Percentiles rank a stretch among this genome's conserved stretches.
Evolutionary conservation across 257 asterid species (phyloP).

Genomic region (Solanum medicagineum): DNA sequence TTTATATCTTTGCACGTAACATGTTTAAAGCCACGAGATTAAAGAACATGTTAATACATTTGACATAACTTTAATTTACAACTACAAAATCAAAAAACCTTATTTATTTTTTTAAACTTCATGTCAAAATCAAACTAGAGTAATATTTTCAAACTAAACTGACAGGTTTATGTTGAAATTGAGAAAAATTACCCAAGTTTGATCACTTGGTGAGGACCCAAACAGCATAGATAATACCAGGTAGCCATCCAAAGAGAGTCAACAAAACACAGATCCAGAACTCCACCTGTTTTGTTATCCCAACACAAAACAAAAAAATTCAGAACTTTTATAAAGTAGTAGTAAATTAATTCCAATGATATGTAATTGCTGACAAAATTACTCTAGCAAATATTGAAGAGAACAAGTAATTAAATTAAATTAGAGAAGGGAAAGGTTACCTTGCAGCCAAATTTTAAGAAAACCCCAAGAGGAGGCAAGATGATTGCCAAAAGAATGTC

Average conservation of each 20-base stretch:
- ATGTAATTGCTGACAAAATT: background rate
- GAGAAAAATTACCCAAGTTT: background rate
- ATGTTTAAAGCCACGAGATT: no score
- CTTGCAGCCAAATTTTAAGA: constrained; percentile 69
- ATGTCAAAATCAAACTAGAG: no score
- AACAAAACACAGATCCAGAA: constrained; percentile 13
- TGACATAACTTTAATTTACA: no score
- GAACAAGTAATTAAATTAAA: background rate
- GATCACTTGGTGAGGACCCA: constrained; percentile 11
- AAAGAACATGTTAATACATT: no score
- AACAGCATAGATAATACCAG: constrained; percentile 13
- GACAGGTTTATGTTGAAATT: background rate
- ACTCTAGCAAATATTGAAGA: background rate
- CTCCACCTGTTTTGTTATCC: constrained; percentile 7
- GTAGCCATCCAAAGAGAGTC: constrained; percentile 15
- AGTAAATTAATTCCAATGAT: background rate
- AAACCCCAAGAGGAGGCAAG: constrained; percentile 85
- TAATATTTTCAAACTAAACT: background rate
- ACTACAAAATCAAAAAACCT: no score
- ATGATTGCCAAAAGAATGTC: constrained; percentile 64
- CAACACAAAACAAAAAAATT: background rate
- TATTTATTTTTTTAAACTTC: no score
- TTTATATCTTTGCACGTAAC: no score
- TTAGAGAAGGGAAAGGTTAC: background rate
- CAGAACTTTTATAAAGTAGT: background rate